A percentile compares a stretch with the other conserved stretches of the same genome.
Evolutionary conservation across 1,284 basidiomycete genomes (phyloP).

Genomic region (Cystobasidium slooffiae): DNA sequence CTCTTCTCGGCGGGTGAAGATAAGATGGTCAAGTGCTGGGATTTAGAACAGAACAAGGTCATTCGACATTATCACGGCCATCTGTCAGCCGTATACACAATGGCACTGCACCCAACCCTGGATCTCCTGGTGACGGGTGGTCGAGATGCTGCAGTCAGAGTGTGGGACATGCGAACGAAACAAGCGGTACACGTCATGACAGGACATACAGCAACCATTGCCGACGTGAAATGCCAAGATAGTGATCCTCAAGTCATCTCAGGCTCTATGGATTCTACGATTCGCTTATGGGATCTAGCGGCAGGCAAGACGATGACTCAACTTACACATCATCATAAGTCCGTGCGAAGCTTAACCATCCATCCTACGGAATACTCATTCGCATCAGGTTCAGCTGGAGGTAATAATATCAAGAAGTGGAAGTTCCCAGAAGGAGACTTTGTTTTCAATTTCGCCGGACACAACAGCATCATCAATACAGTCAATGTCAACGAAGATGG

Average conservation of each 20-base stretch:
- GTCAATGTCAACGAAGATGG: conserved; percentile 91
- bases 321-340: conserved; percentile 98
- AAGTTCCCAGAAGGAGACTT: conserved; percentile 91
- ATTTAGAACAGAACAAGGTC: conserved; percentile 94
- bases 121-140: conserved; percentile 94
- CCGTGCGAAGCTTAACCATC: conserved; percentile 87
- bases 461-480: conserved; percentile 97
- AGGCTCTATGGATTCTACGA: conserved; percentile 95
- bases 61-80: conserved; percentile 98
- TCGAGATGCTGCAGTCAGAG: conserved; percentile 90
- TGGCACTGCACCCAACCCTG: conserved; percentile 89
- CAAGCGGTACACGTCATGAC: conserved; percentile 90
- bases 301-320: conserved; percentile 92
- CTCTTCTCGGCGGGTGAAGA: conserved; percentile 97
- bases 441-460: conserved; percentile 70
- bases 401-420: conserved; percentile 99
- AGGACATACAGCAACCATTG: conserved; percentile 92
- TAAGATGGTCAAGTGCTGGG: conserved; percentile 99
- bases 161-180: conserved; percentile 98
- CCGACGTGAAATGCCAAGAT: conserved; percentile 91
- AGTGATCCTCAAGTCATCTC: conserved; percentile 97
- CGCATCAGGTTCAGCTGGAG: conserved; percentile 89
- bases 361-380: conserved; percentile 97
- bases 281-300: conserved; percentile 96
- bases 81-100: conserved; percentile 89